These are phyloP conservation scores for Theileria equi DNA, from an alignment of 169 alveolate genomes.

Conservation along the genomic window DNA sequence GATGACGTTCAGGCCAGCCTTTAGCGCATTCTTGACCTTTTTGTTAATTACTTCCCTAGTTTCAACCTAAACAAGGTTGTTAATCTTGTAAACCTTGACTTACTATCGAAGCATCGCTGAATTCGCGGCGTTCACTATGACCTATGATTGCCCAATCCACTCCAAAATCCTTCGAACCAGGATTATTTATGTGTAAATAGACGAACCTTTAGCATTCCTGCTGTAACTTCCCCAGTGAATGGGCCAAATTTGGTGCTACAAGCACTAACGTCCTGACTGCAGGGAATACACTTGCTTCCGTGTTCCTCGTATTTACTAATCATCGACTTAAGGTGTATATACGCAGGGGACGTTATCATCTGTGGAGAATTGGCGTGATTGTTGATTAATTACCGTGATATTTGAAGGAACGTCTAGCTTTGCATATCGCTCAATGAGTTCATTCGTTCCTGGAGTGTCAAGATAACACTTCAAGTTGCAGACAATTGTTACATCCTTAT, in stretches of 20 bases:
- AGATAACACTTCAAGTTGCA: conserved; percentile 60
- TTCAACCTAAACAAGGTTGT: conserved; percentile 8
- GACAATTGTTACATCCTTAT: conserved; percentile 21
- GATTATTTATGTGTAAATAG: neutral
- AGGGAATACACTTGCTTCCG: conserved; percentile 25
- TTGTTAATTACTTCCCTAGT: conserved; percentile 14
- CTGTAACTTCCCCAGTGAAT: conserved; percentile 76
- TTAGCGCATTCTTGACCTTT: conserved; percentile 30
- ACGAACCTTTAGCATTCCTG: conserved; percentile 62
- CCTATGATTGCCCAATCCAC: conserved; percentile 51
- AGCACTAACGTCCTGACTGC: conserved; percentile 58
- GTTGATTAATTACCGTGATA: conserved; percentile 23
- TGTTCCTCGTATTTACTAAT: conserved; percentile 6
- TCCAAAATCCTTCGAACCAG: conserved; percentile 32
- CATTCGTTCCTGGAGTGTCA: conserved; percentile 1
- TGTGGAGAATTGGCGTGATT: neutral
- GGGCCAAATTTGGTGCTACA: conserved; percentile 60
- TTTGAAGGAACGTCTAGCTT: conserved; percentile 10
- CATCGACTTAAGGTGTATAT: conserved; percentile 34
- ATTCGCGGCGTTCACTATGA: conserved; percentile 48
- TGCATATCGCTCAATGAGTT: conserved; percentile 22
- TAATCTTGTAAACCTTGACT: neutral
- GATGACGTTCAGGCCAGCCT: conserved; percentile 31
- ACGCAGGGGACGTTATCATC: conserved; percentile 44
- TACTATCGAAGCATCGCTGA: conserved; percentile 9